Conservation (phyloP, 2,329 filamentous ascomycete genomes). For the Stagonosporopsis cucurbitacearum region DNA sequence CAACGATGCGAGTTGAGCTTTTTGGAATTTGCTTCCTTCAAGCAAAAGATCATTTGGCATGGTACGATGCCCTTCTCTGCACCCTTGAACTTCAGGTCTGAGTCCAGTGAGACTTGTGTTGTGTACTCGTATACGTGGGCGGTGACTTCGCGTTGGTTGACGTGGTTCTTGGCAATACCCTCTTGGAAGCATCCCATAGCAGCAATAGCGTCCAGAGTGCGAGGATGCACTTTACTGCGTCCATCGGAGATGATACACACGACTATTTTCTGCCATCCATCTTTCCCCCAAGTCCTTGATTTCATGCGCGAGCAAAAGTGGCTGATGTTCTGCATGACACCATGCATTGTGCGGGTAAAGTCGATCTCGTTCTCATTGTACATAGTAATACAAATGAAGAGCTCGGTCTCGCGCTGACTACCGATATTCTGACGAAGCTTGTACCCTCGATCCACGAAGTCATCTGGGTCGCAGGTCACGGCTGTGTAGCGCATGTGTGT, state of each 20-base stretch:
- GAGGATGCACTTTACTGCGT: constrained; percentile 88
- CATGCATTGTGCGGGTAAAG: constrained; percentile 98
- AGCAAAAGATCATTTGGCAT: constrained; percentile 96
- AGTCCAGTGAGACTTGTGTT: constrained; percentile 93
- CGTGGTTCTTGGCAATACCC: constrained; percentile 97
- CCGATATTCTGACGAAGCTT: constrained; percentile 92
- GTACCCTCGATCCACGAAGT: constrained; percentile 88
- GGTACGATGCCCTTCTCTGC: constrained; percentile 99
- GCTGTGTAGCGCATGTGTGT: constrained; percentile 99
- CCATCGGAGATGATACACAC: constrained; percentile 97
- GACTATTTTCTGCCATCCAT: constrained; percentile 99
- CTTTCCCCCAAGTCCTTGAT: constrained; percentile 94
- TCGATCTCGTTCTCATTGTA: constrained; percentile 98
- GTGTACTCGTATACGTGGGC: constrained; percentile 99
- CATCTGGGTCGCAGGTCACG: constrained; percentile 96
- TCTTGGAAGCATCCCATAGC: constrained; percentile 98
- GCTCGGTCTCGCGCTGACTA: constrained; percentile 86
- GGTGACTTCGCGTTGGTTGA: constrained; percentile 94
- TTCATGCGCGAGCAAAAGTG: constrained; percentile 94
- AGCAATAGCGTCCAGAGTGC: constrained; percentile 90
- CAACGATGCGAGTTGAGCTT: constrained; percentile 98
- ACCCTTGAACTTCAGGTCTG: constrained; percentile 97
- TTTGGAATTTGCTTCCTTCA: constrained; percentile 97
- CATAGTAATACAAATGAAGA: constrained; percentile 98
- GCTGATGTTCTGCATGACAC: constrained; percentile 96